Base-by-base conservation (phyloP, 2,329 filamentous ascomycete genomes). In the Daldinia sp. region DNA sequence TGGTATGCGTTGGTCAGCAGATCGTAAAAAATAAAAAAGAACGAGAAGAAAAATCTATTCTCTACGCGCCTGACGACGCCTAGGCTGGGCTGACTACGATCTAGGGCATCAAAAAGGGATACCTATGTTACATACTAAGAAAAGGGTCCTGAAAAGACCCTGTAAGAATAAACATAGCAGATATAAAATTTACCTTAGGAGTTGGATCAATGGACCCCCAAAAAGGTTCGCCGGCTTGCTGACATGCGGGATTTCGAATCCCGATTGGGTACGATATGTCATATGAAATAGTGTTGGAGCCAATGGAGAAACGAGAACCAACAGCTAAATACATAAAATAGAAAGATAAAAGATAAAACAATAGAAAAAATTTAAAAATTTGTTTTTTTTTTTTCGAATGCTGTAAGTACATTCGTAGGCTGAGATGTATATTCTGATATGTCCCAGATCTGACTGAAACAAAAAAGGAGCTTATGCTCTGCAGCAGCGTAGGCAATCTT, bases 361-460 rank as follows among this genome's bases (percentile, higher is more conserved):
- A n/a, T n/a, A n/a, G 25, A 30, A 30, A 48, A 39, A 47, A 56
- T 45, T 64, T 59, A 60, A n/a, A n/a, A n/a, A n/a, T n/a, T n/a
- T n/a, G n/a, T n/a, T n/a, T n/a, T n/a, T n/a, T n/a, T n/a, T n/a
- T n/a, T n/a, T n/a, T n/a, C n/a, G n/a, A n/a, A n/a, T n/a, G n/a
- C 59, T 70, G 70, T 54, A 56, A 17, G 56, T 59, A 53, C 48
- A 53, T 48, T 37, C 51, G 17, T 29, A 32, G 13, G 23, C 21
- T 45, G n/a, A 47, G 43, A 47, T 15, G 25, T 47, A 47, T 27
- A 17, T 7, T 6, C 15, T 39, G 21, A 35, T 68, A 69, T 71
- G 70, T 72, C 63, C 70, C 68, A 73, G 70, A 73, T 73, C 71
- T 71, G 68, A 72, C 70, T 70, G 68, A 72, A 70, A 73, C 71